Evolutionary conservation across 2,329 filamentous ascomycete species (phyloP).

Genomic region (Diplodia corticola): DNA sequence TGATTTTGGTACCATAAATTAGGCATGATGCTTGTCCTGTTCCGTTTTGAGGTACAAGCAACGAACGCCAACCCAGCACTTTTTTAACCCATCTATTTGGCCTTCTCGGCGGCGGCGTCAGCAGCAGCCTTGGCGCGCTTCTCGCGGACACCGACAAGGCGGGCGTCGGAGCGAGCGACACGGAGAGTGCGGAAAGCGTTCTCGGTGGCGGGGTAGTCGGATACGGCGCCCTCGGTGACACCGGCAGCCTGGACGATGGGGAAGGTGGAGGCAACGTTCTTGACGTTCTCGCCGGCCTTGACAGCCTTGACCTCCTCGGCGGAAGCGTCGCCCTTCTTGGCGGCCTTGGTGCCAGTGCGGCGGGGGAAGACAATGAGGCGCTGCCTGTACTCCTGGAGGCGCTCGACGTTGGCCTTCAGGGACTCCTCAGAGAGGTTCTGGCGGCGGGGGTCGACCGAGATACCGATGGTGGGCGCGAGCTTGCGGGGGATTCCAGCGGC

Average conservation of each 20-base stretch:
- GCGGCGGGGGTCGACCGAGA: slow-evolving; percentile 93
- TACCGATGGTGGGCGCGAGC: slow-evolving; percentile 93
- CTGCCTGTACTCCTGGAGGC: slow-evolving; percentile 96
- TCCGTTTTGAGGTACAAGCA: slow-evolving; percentile 21
- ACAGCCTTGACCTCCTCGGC: slow-evolving; percentile 78
- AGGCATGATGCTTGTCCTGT: slow-evolving; percentile 22
- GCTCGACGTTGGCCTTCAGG: slow-evolving; percentile 90
- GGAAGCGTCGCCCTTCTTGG: slow-evolving; percentile 87
- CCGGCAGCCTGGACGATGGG: slow-evolving; percentile 71
- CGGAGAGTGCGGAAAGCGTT: slow-evolving; percentile 86
- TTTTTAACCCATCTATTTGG: slow-evolving; percentile 65
- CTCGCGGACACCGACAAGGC: slow-evolving; percentile 80
- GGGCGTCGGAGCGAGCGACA: slow-evolving; percentile 78
- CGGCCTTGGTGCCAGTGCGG: slow-evolving; percentile 73
- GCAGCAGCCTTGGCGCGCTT: slow-evolving; percentile 90
- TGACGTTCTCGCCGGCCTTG: slow-evolving; percentile 55
- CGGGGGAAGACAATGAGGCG: slow-evolving; percentile 97
- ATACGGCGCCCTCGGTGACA: slow-evolving; percentile 80
- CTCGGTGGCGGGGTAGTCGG: slow-evolving; percentile 69
- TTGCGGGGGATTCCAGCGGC: slow-evolving; percentile 94
- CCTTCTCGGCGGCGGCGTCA: slow-evolving; percentile 73
- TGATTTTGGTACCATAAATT: slow-evolving; percentile 21
- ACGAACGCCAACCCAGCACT: slow-evolving; percentile 23
- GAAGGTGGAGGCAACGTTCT: slow-evolving; percentile 60
- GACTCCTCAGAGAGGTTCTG: slow-evolving; percentile 97